Conservation (phyloP, 1,139 yeast genomes). For the Debaryomyces robertsiae region DNA sequence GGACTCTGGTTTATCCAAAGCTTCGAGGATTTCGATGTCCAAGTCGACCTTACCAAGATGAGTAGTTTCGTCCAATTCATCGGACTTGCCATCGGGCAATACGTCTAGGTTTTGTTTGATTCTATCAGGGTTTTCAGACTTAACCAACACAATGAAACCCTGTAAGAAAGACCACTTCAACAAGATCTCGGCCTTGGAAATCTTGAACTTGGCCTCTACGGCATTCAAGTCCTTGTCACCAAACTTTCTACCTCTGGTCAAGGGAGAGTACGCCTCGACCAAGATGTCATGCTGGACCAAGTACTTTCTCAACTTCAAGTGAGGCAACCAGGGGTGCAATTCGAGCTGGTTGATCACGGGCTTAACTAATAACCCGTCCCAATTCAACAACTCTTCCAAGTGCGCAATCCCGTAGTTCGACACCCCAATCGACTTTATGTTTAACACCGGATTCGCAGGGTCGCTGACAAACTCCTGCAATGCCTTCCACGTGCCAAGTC, state of each 20-base stretch:
- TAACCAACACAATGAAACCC: slow-evolving; percentile 74
- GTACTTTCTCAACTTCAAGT: slow-evolving; percentile 38
- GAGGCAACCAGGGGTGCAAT: slow-evolving; percentile 51
- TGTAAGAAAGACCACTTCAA: slow-evolving; percentile 46
- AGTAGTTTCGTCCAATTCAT: slow-evolving; percentile 27
- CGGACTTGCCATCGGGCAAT: slow-evolving; percentile 32
- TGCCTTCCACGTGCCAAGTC: slow-evolving; percentile 44
- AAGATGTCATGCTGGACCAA: slow-evolving; percentile 42
- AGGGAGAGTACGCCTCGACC: slow-evolving; percentile 71
- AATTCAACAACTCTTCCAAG: slow-evolving; percentile 37
- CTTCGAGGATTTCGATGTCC: slow-evolving; percentile 32
- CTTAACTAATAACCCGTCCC: slow-evolving; percentile 37
- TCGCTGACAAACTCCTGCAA: slow-evolving; percentile 37
- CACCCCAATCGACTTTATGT: slow-evolving; percentile 44
- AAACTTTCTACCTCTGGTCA: slow-evolving; percentile 61
- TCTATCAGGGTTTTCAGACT: slow-evolving; percentile 58
- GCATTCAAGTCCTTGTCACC: slow-evolving; percentile 50
- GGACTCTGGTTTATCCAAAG: slow-evolving; percentile 38
- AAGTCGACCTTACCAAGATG: slow-evolving; percentile 37
- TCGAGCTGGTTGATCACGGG: slow-evolving; percentile 50
- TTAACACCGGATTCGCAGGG: slow-evolving; percentile 31
- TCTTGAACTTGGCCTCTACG: slow-evolving; percentile 26
- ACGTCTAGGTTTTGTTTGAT: slow-evolving; percentile 37
- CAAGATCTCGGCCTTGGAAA: slow-evolving; percentile 31
- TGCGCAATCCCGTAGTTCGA: slow-evolving; percentile 42